Evolutionary conservation across 1,284 basidiomycete species (phyloP).

Genomic region (Cryptococcus sp.): DNA sequence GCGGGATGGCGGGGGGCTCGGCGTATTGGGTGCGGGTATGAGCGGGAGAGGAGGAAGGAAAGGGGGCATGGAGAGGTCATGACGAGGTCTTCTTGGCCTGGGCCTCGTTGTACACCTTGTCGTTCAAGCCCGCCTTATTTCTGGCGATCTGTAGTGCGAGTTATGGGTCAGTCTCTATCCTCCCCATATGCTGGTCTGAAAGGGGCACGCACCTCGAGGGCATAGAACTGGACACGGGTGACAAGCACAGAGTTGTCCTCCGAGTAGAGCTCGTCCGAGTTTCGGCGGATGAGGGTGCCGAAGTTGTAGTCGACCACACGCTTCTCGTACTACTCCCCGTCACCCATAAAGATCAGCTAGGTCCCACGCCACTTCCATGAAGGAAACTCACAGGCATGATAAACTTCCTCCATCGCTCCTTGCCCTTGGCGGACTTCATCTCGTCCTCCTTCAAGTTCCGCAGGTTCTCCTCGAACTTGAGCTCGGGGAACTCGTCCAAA

Average conservation of each 20-base stretch:
- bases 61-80: not conserved
- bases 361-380: not conserved
- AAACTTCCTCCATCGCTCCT: constrained; percentile 88
- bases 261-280: constrained; percentile 77
- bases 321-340: constrained; percentile 71
- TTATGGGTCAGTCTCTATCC: not conserved
- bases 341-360: not conserved
- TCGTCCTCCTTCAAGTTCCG: constrained; percentile 81
- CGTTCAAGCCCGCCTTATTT: constrained; percentile 88
- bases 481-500: constrained; percentile 76
- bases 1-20: too few relatives aligned
- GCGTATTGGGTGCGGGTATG: too few relatives aligned
- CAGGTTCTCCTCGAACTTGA: constrained; percentile 65
- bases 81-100: constrained; percentile 50
- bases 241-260: constrained; percentile 95
- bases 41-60: too few relatives aligned
- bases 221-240: constrained; percentile 74
- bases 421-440: constrained; percentile 89
- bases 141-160: constrained; percentile 67
- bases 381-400: constrained; percentile 66
- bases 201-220: constrained; percentile 64
- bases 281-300: constrained; percentile 85
- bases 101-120: constrained; percentile 76
- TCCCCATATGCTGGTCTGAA: constrained; percentile 1
- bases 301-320: constrained; percentile 94